Base-by-base conservation (phyloP, 305 asterid genomes). In the Salvia sclarea region DNA sequence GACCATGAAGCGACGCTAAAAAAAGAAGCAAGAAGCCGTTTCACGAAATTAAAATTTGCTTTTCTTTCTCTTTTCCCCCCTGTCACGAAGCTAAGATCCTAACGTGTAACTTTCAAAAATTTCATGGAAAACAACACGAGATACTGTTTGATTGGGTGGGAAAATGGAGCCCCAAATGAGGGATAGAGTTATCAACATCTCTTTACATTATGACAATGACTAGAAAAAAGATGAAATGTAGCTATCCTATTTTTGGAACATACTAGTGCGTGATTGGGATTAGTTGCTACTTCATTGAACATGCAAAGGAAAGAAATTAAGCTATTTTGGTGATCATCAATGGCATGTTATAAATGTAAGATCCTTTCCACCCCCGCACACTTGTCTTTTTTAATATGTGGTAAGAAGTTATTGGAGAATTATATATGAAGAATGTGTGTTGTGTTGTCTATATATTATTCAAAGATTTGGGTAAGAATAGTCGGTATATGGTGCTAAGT, bases 141-240 rank as follows among this genome's bases (percentile, higher is more conserved):
- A 33, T 75, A 31, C 22, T 31, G 7, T 17, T 24, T 56, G 44
- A 66, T 50, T 66, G 38, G 30, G 64, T 17, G 30, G 55, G 3
- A 40, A 38, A 49, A 60, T 8, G 44, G 24, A 48, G 31, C 14
- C 38, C 30, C 21, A 9, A 58, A 20, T 37, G 13, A 40, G 41
- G 54, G 13, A 37, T 8, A 20, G 76, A 76, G 71, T 58, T 54
- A 79, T 82, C 81, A 71, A 76, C 76, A 62, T 69, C 76, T 54
- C 67, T 52, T 50, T 43, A 56, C 30, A 17, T 48, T 30, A 12
- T 66, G 73, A 33, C 35, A 8, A 38, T 33, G 38, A 49, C 52
- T 33, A 6, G 31, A 61, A 63, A 63, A 81, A 75, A 77, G 79
- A 49, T 56, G 82, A 55, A 20, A 22, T 44, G 75, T 77, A 53